Evolutionary conservation across 2,329 filamentous ascomycete species (phyloP), one percentile per base, ranked within the genome.

Genomic region (Cytospora mali): DNA sequence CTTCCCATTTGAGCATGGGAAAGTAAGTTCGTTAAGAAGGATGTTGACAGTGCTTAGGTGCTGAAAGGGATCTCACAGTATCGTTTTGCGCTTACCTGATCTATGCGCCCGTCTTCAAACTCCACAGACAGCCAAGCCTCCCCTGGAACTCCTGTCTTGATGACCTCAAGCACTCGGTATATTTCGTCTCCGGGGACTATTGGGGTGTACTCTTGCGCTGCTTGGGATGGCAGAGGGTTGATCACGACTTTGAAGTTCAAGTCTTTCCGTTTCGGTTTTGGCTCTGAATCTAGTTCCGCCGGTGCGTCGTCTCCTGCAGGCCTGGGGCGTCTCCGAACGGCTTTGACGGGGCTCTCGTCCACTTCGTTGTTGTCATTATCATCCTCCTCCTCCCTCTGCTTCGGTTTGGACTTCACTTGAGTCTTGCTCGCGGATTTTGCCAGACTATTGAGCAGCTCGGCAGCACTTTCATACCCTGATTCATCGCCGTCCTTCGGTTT

Each of bases 71-170:
- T 25, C 14, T 27, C 21, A 46, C 10, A 46, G 42, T 10, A 3
- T 46, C 31, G 28, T 21, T 28, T 18, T 54, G 27, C 5, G 77
- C 80, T 75, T 74, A 83, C 81, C 68, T 75, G 63, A 59, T 80
- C 75, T 65, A 76, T 67, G 55, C 75, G 74, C 27, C 80, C 81
- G 66, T 83, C 80, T 31, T 76, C 75, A 54, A 81, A 82, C 63
- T 81, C 79, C 13, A 79, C 72, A 5, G 67, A 70, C 50, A 78
- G 79, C 25, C 69, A 70, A 1, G 68, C 25, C 11, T 74, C 67
- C 10, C 65, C 62, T 16, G 71, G 69, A 1, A 68, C 68, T 25
- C 55, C 64, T 0, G 68, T 64, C 16, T 71, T 65, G 16, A 72
- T 66, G 58, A 76, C 68, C 6, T 72, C 71, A 1, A 74, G 51